phyloP scores from a whole-genome alignment of 345 rosid genomes.

The Erucastrum elatum region DNA sequence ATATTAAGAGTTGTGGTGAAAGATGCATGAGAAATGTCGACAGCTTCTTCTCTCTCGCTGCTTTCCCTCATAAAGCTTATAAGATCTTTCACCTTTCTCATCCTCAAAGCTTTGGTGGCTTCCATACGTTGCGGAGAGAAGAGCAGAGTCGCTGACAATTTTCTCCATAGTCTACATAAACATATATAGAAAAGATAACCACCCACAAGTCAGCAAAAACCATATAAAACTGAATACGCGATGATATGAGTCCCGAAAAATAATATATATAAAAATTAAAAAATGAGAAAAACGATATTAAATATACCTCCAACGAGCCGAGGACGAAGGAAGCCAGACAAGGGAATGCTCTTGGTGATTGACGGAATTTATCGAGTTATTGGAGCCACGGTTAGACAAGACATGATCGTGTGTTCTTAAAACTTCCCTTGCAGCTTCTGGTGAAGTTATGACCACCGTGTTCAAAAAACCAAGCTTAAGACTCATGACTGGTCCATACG shows the following conservation, averaged over 20 bases:
- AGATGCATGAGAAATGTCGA: constrained; percentile 9
- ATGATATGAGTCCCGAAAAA: too few relatives aligned
- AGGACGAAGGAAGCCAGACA: constrained; percentile 31
- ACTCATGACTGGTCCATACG: constrained; percentile 48
- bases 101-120: constrained; percentile 18
- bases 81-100: constrained; percentile 8
- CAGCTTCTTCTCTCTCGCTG: constrained; percentile 16
- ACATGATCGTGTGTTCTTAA: constrained; percentile 39
- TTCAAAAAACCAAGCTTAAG: constrained; percentile 36
- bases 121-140: constrained; percentile 33
- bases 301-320: constrained; percentile 43
- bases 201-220: not conserved
- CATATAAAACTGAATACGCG: not conserved
- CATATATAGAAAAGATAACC: not conserved
- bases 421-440: constrained; percentile 36
- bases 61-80: constrained; percentile 6
- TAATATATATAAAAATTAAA: too few relatives aligned
- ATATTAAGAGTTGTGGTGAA: constrained; percentile 7
- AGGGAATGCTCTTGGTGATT: constrained; percentile 33
- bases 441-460: constrained; percentile 30
- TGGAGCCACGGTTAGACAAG: constrained; percentile 27
- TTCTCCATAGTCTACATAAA: constrained; percentile 25
- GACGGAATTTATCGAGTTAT: constrained; percentile 15
- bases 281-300: not conserved
- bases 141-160: constrained; percentile 16